Evolutionary conservation across 352 stramenopile species (phyloP).

Genomic region (Globisporangium viniferum): DNA sequence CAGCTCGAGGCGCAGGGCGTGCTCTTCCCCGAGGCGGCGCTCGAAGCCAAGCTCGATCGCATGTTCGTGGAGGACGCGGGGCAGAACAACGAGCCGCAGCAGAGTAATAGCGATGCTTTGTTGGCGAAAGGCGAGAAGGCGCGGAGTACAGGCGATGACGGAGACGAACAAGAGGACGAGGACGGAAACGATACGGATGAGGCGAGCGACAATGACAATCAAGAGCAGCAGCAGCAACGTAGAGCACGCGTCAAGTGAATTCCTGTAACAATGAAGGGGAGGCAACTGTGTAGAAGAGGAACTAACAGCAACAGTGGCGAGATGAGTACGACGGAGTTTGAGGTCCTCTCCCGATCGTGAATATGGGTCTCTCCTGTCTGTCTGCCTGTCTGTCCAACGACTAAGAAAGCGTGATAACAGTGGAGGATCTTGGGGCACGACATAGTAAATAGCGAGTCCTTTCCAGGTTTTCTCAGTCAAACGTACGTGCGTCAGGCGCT

Average conservation of each 20-base stretch:
- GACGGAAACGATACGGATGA: background rate
- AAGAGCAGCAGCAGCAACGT: background rate
- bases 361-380: background rate
- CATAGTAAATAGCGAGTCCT: too few species aligned
- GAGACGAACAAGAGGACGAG: background rate
- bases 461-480: too few species aligned
- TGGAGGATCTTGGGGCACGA: too few species aligned
- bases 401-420: background rate
- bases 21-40: conserved; percentile 3
- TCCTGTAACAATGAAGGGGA: too few species aligned
- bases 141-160: background rate
- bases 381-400: background rate
- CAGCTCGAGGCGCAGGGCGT: background rate
- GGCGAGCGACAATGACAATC: conserved; percentile 1
- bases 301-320: background rate
- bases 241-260: background rate
- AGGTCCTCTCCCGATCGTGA: background rate
- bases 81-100: background rate
- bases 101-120: background rate
- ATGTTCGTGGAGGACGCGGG: conserved; percentile 5
- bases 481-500: too few species aligned
- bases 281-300: background rate
- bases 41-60: conserved; percentile 18
- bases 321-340: background rate
- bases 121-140: background rate